A percentile compares a stretch with the other conserved stretches of the same genome.
phyloP scores from a whole-genome alignment of 495 filamentous ascomycete genomes.

The Parmelia sp. region DNA sequence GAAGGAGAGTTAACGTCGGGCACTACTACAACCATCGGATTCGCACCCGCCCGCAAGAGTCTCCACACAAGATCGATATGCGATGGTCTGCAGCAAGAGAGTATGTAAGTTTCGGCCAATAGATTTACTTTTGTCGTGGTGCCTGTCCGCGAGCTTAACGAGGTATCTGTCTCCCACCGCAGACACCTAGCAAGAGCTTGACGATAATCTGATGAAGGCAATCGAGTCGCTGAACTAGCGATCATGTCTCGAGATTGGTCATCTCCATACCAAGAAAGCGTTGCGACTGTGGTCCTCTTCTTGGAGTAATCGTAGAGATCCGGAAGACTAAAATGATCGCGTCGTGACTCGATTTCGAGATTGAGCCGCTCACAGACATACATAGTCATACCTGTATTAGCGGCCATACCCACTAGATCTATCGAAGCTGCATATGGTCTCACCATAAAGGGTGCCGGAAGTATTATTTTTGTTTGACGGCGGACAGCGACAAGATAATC shows the following conservation, averaged over 20 bases:
- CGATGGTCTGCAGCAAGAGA: constrained; percentile 3
- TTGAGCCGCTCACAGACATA: constrained; percentile 10
- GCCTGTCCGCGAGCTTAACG: not conserved
- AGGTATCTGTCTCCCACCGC: not conserved
- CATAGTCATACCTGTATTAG: not conserved
- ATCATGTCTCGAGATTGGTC: not conserved
- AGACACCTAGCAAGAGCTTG: constrained; percentile 6
- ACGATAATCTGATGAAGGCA: not conserved
- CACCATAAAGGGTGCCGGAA: not conserved
- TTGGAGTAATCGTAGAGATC: not conserved
- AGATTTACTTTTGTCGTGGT: not conserved
- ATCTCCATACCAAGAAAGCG: not conserved
- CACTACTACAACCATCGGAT: constrained; percentile 8
- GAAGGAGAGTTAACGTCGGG: too few relatives aligned
- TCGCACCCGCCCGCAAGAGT: constrained; percentile 25
- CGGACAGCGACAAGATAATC: not conserved
- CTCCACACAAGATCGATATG: constrained; percentile 7
- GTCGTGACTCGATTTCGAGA: not conserved
- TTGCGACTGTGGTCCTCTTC: not conserved
- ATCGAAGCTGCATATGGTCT: not conserved
- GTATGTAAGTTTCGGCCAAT: constrained; percentile 10
- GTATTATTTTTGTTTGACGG: accelerated
- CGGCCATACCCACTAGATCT: constrained; percentile 10
- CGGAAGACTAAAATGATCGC: not conserved
- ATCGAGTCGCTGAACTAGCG: not conserved